Base-by-base conservation (phyloP, 2,329 filamentous ascomycete genomes). In the Capronia coronata region DNA sequence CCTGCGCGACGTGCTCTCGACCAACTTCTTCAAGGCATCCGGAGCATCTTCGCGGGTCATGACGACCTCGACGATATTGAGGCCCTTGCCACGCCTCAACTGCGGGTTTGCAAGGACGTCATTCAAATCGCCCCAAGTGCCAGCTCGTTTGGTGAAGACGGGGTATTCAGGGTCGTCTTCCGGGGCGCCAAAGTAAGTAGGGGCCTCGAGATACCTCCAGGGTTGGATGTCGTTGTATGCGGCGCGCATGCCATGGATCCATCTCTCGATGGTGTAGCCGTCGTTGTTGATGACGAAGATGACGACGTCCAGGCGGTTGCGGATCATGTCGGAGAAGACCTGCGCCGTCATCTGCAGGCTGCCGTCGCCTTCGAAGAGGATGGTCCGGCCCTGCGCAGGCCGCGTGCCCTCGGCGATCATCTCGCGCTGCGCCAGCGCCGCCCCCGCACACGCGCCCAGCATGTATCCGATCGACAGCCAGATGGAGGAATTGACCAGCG, bases 291-390 rank as follows among this genome's bases (percentile, higher is more conserved):
- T 72, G 7, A 81, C 60, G 51, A 82, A 71, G 11, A 69, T 63
- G 6, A 71, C 66, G 2, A 75, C 69, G 30, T 76, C 68, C 18
- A 79, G 67, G 2, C 71, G 68, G 47, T 76, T 68, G 13, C 69
- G 68, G 57, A 85, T 78, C 58, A 84, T 83, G 1, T 79, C 82
- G 9, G 76, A 75, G 2, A 86, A 67, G 55, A 84, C 81, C 61
- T 86, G 82, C 0, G 75, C 79, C 0, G 81, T 85, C 67, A 85
- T 76, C 55, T 83, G 77, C 51, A 85, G 74, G 54, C 78, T 81
- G 2, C 81, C 82, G 45, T 83, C 80, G 3, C 80, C 80, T 27
- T 80, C 52, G 80, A 71, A 71, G 0, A 83, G 66, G 5, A 83
- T 70, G 0, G 78, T 77, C 46, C 1, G 83, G 65, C 8, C 82